A percentile compares a stretch with the other conserved stretches of the same genome.
phyloP scores from a whole-genome alignment of 768 basidiomycete genomes.

The Agaricus blazei region DNA sequence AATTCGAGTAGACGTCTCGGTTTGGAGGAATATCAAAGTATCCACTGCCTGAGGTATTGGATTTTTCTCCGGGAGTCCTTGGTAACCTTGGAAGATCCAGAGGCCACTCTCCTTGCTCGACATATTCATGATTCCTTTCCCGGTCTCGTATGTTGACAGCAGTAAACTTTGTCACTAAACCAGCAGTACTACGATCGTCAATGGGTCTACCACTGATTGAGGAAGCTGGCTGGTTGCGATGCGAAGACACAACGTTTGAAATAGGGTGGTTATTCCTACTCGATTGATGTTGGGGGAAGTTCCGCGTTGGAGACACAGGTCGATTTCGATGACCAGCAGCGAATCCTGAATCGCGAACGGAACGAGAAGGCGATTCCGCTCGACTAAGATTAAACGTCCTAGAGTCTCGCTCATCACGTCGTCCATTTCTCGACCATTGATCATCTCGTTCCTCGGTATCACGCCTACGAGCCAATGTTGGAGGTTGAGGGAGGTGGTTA shows the following conservation, averaged over 20 bases:
- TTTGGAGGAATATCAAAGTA: slow-evolving; percentile 16
- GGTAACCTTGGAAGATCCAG: slow-evolving; percentile 25
- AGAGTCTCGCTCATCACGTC: not conserved
- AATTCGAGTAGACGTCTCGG: not conserved
- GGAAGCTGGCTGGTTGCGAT: slow-evolving; percentile 2
- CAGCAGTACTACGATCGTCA: not conserved
- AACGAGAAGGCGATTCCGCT: slow-evolving; percentile 1
- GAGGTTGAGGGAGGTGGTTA: slow-evolving; percentile 20
- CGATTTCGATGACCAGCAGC: slow-evolving; percentile 1
- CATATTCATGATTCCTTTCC: not conserved
- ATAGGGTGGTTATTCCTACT: not conserved
- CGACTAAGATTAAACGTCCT: not conserved
- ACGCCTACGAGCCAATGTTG: slow-evolving; percentile 15
- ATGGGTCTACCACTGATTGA: not conserved
- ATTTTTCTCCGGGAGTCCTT: slow-evolving; percentile 23
- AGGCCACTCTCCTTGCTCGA: slow-evolving; percentile 19
- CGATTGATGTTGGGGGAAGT: not conserved
- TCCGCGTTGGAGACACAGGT: slow-evolving; percentile 2
- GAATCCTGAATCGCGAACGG: not conserved
- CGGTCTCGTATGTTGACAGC: not conserved
- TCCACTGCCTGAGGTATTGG: slow-evolving; percentile 12
- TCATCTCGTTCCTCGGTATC: not conserved
- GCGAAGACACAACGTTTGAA: not conserved
- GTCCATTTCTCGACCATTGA: not conserved
- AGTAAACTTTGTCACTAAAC: slow-evolving; percentile 4